Evolutionary conservation across 441 rosid species (phyloP).

Genomic region (Gossypium gossypioides): DNA sequence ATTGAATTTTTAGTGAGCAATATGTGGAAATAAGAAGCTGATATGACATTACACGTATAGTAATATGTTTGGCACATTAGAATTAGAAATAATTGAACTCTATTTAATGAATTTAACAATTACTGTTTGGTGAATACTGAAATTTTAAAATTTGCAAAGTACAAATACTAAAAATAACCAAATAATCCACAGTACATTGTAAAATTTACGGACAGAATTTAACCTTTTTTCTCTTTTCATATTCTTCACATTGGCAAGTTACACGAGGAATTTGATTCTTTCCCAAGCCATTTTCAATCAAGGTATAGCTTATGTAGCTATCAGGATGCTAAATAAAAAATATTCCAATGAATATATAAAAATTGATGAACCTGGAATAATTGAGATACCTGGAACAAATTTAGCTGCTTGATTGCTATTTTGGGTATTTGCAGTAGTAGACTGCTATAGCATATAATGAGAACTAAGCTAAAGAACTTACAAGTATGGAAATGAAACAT

Average conservation of each 20-base stretch:
- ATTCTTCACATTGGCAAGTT: slow-evolving; percentile 8
- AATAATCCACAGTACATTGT: no score
- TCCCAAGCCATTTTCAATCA: background rate
- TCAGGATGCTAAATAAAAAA: slow-evolving; percentile 2
- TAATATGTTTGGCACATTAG: no score
- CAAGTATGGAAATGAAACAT: background rate
- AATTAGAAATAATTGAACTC: no score
- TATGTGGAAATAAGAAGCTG: no score
- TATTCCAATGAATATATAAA: background rate
- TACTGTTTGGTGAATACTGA: fast-evolving
- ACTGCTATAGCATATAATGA: background rate
- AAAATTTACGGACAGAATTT: no score
- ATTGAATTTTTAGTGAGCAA: no score
- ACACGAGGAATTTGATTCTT: slow-evolving; percentile 12
- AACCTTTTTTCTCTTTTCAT: background rate
- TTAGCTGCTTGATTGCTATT: background rate
- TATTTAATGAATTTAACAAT: no score
- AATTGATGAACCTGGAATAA: background rate
- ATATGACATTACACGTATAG: no score
- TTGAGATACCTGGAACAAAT: background rate
- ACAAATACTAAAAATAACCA: no score
- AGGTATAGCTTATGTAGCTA: background rate
- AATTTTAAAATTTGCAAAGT: no score
- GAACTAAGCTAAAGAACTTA: background rate
- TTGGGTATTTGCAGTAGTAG: background rate